Base-by-base conservation (phyloP, 2,329 filamentous ascomycete species). In the Fusarium tanahbumbuense region DNA sequence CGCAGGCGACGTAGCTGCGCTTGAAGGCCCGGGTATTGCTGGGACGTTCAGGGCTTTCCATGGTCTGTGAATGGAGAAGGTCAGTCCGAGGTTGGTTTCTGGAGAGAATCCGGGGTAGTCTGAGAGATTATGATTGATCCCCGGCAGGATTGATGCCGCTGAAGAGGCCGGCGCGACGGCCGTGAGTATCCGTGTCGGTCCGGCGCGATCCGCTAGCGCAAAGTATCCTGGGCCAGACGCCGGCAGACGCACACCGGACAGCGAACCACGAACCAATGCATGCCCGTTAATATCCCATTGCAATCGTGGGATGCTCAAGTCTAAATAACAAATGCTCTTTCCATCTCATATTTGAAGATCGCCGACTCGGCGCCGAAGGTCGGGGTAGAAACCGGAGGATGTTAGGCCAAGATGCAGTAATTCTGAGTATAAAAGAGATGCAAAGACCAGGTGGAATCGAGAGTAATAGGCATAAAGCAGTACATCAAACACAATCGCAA, bases 1-100 rank as follows among this genome's bases (percentile, higher is more conserved):
- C 61, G 12, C 67, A 70, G 12, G 67, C 67, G 28, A 70, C 67
- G 11, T 70, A 70, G 45, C 67, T 68, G n/a, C 67, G 67, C 42
- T 70, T 70, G 45, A 70, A 69, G 2, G 41, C 23, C 13, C 67
- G 53, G 40, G 47, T 56, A 50, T 20, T 55, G 8, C 47, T 49
- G 44, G 67, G 18, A 28, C 28, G 8, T 25, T 47, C 67, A 13
- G 65, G 60, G 41, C 37, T 56, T n/a, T 67, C 34, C 64, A 67
- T 65, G 42, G 49, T 28, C 28, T 49, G n/a, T 27, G 22, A 12
- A 22, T 41, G 34, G 16, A 15, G 22, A 52, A 32, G 25, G 9
- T 52, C 23, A 52, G 23, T 41, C 22, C 47, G 18, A 37, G 10
- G 18, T 37, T 37, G 34, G 18, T 37, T 7, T 12, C 34, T 37